Evolutionary conservation across 2,329 filamentous ascomycete genomes (phyloP).

Genomic region (Parafenestella ontariensis): DNA sequence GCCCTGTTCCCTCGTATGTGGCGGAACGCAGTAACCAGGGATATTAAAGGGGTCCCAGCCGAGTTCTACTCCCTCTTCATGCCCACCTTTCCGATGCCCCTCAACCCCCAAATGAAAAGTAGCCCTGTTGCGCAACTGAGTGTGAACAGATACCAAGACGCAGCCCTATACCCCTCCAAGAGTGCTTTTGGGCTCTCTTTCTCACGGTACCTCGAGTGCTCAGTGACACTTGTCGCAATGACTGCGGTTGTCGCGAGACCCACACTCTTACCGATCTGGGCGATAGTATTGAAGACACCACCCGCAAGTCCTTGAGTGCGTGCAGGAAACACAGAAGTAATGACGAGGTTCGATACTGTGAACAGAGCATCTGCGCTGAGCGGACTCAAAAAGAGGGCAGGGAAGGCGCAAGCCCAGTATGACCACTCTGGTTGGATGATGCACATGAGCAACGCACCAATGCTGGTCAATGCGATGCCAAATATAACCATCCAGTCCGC

Average conservation of each 20-base stretch:
- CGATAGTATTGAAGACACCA: slow-evolving; percentile 55
- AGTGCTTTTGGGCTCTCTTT: slow-evolving; percentile 46
- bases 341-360: slow-evolving; percentile 53
- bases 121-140: slow-evolving; percentile 37
- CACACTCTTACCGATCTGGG: slow-evolving; percentile 53
- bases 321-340: slow-evolving; percentile 51
- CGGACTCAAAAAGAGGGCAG: slow-evolving; percentile 53
- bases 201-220: slow-evolving; percentile 24
- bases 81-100: slow-evolving; percentile 54
- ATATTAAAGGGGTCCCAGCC: no score
- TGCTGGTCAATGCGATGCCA: slow-evolving; percentile 28
- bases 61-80: slow-evolving; percentile 47
- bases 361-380: slow-evolving; percentile 55
- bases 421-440: slow-evolving; percentile 53
- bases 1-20: no score
- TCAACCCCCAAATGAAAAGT: slow-evolving; percentile 50
- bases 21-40: no score
- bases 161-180: slow-evolving; percentile 52
- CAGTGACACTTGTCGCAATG: slow-evolving; percentile 43
- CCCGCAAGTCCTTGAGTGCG: slow-evolving; percentile 54
- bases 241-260: slow-evolving; percentile 50
- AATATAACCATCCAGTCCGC: slow-evolving; percentile 54
- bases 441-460: slow-evolving; percentile 56
- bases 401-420: slow-evolving; percentile 58
- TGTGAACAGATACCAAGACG: slow-evolving; percentile 54